Conservation (phyloP, 208 protist genomes). For the Spongospora subterranea region DNA sequence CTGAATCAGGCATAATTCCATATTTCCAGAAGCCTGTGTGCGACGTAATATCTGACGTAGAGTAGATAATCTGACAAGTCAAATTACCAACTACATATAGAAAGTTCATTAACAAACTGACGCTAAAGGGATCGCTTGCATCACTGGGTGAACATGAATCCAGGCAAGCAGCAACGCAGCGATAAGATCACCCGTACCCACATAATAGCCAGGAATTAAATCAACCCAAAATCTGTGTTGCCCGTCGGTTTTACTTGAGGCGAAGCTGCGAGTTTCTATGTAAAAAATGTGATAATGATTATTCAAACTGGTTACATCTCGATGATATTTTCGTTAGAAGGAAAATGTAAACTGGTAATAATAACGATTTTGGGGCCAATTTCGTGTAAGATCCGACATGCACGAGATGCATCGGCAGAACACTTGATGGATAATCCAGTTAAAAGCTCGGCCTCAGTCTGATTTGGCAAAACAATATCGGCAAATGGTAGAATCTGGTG, state of each 20-base stretch:
- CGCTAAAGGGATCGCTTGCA: background rate
- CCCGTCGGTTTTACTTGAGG: background rate
- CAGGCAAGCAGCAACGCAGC: background rate
- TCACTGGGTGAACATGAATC: background rate
- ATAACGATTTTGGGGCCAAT: conserved; percentile 25
- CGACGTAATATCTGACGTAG: background rate
- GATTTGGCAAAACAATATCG: conserved; percentile 42
- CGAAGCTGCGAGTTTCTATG: background rate
- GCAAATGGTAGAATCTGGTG: conserved; percentile 10
- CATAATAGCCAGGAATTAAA: background rate
- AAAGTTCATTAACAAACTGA: background rate
- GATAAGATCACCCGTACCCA: background rate
- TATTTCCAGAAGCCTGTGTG: background rate
- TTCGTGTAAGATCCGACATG: conserved; percentile 10
- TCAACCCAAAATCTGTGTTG: background rate
- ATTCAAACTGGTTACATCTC: background rate
- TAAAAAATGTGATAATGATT: background rate
- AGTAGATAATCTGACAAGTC: conserved; percentile 15
- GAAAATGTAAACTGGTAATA: background rate
- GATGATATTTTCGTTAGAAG: background rate
- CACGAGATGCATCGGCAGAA: background rate
- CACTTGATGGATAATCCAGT: background rate
- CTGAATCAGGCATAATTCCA: conserved; percentile 1
- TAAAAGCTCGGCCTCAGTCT: conserved; percentile 40
- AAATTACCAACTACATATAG: background rate